Evolutionary conservation across 2,329 filamentous ascomycete species (phyloP).

Genomic region (Monascus ruber): DNA sequence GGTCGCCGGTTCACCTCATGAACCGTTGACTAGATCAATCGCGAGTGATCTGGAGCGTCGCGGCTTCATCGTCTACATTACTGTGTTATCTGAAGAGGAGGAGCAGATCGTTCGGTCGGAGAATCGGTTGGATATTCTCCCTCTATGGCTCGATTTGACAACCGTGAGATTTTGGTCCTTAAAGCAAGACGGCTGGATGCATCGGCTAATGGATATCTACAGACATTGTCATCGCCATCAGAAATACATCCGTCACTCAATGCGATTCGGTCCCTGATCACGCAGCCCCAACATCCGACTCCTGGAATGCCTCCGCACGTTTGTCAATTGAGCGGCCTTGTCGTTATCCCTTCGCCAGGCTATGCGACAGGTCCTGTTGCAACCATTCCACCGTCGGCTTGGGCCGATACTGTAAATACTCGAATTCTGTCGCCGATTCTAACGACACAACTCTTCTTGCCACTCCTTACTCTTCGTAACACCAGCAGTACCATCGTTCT

Average conservation of each 20-base stretch:
- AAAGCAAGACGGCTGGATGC: no score
- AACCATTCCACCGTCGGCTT: constrained; percentile 69
- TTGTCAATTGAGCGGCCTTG: constrained; percentile 64
- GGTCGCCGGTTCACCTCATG: constrained; percentile 74
- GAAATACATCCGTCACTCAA: constrained; percentile 52
- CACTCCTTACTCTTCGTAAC: constrained; percentile 54
- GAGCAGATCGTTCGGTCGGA: constrained; percentile 67
- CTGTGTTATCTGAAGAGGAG: constrained; percentile 75
- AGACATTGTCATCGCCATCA: constrained; percentile 51
- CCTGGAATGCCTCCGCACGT: constrained; percentile 65
- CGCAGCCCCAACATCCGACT: constrained; percentile 63
- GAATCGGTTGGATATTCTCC: constrained; percentile 67
- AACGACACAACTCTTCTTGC: constrained; percentile 80
- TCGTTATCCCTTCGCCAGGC: constrained; percentile 67
- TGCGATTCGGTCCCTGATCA: constrained; percentile 61
- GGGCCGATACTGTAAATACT: constrained; percentile 84
- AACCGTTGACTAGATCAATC: constrained; percentile 73
- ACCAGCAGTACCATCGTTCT: constrained; percentile 37
- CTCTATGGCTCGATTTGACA: constrained; percentile 71
- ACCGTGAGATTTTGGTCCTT: constrained; percentile 13
- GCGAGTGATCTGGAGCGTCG: constrained; percentile 78
- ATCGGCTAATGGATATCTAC: not conserved
- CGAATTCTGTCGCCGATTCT: constrained; percentile 83
- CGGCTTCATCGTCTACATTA: constrained; percentile 87
- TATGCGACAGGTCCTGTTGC: constrained; percentile 77